Base-by-base conservation (phyloP, 768 basidiomycete genomes). In the Gelatoporia subvermispora region DNA sequence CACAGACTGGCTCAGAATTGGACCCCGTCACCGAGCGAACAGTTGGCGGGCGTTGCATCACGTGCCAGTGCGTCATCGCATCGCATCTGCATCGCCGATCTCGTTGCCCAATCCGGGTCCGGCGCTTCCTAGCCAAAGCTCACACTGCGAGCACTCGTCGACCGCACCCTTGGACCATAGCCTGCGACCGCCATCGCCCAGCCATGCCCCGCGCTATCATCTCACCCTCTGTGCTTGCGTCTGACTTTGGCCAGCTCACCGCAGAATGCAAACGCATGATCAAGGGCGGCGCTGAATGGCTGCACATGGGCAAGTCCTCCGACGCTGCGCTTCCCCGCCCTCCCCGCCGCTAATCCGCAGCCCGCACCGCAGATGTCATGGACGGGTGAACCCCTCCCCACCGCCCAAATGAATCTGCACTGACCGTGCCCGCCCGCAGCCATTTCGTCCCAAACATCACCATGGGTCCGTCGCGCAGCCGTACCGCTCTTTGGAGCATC, bases 401-500 rank as follows among this genome's bases (percentile, higher is more conserved):
- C 11, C 8, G 20, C 16, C 22, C 24, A 16, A 20, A 35, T 41
- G 16, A 13, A n/a, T 41, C 23, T 17, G 28, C 16, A 28, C 44
- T 47, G 49, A 53, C 50, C 18, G n/a, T 16, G 13, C 18, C 36
- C 24, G 34, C 25, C 20, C 37, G 41, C 59, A 94, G 95, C 46
- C 90, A 97, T 70, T 99, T 99, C 60, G 96, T 99, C 28, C 95
- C 94, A 31, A 98, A 97, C 68, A 96, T 99, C 67, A 93, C 94
- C 20, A 93, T 98, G 87, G 96, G 93, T 84, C 53, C 49, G 76
- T 72, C 36, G 35, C 42, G 34, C 21, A 11, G 20, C 22, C 15
- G 20, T 38, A 16, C 20, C 28, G 44, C 35, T n/a, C 45, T 23
- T 40, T 38, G 36, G 38, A 50, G 15, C 46, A 16, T 31, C 35